A percentile compares a stretch with the other conserved stretches of the same genome.
Evolutionary conservation across 805 yeast genomes (phyloP).

Genomic region (Debaryomyces prosopidis): DNA sequence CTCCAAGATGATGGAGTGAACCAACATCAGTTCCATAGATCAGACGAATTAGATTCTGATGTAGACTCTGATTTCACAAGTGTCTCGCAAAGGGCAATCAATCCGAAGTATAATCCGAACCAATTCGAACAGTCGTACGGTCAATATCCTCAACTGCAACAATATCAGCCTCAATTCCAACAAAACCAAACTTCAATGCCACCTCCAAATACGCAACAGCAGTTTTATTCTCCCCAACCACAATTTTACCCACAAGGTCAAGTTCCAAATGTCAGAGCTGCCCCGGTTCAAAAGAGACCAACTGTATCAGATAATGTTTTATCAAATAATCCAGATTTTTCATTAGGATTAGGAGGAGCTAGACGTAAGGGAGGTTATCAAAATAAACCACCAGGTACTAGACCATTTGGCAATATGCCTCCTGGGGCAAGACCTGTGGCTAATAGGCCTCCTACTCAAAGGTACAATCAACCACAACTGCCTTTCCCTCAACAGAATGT

Average conservation of each 20-base stretch:
- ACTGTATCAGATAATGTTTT: slow-evolving; percentile 41
- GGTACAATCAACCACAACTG: slow-evolving; percentile 1
- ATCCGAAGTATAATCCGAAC: slow-evolving; percentile 49
- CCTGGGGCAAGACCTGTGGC: not conserved
- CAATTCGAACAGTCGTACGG: slow-evolving; percentile 5
- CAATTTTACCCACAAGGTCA: slow-evolving; percentile 7
- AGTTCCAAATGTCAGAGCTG: slow-evolving; percentile 5
- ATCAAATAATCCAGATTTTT: slow-evolving; percentile 41
- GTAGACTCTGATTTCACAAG: slow-evolving; percentile 71
- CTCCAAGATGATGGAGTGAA: slow-evolving; percentile 26
- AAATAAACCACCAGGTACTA: slow-evolving; percentile 14
- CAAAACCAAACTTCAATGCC: slow-evolving; percentile 17
- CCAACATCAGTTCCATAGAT: slow-evolving; percentile 4
- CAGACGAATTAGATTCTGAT: slow-evolving; percentile 30
- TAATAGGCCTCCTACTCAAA: not conserved
- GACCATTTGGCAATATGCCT: slow-evolving; percentile 21
- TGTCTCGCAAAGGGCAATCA: slow-evolving; percentile 74
- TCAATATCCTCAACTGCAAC: slow-evolving; percentile 10
- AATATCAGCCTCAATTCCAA: slow-evolving; percentile 14
- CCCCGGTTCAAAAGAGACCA: slow-evolving; percentile 14
- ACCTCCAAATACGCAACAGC: slow-evolving; percentile 7
- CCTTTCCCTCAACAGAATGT: not conserved
- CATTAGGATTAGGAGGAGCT: slow-evolving; percentile 33
- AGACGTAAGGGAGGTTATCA: slow-evolving; percentile 16
- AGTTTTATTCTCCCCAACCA: slow-evolving; percentile 3